Evolutionary conservation across 2,329 filamentous ascomycete genomes (phyloP).

Genomic region (Phoma sp.): DNA sequence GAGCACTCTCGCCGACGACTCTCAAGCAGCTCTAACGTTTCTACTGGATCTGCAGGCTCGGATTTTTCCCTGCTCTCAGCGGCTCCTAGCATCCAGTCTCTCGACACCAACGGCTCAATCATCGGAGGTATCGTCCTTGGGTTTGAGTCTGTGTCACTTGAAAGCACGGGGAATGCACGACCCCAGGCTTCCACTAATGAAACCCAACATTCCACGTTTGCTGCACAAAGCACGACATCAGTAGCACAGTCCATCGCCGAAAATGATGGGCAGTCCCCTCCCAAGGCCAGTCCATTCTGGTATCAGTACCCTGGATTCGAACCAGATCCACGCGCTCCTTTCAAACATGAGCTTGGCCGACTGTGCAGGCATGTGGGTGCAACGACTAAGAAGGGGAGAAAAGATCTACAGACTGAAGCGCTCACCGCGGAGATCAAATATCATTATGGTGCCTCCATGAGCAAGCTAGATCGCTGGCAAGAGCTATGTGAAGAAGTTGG

Average conservation of each 20-base stretch:
- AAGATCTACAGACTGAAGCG: slow-evolving; percentile 12
- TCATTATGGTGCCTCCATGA: slow-evolving; percentile 24
- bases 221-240: not conserved
- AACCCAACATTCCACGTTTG: not conserved
- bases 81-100: slow-evolving; percentile 22
- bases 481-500: slow-evolving; percentile 35
- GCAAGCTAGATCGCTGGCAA: slow-evolving; percentile 33
- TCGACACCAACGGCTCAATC: slow-evolving; percentile 20
- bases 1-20: slow-evolving; percentile 20
- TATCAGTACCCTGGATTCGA: slow-evolving; percentile 24
- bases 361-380: slow-evolving; percentile 20
- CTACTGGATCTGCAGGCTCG: slow-evolving; percentile 4
- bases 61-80: slow-evolving; percentile 27
- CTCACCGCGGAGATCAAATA: slow-evolving; percentile 31
- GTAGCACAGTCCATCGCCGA: not conserved
- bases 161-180: not conserved
- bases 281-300: slow-evolving; percentile 26
- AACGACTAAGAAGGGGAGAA: slow-evolving; percentile 1
- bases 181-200: not conserved
- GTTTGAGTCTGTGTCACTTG: slow-evolving; percentile 3
- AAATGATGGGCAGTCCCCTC: not conserved
- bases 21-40: slow-evolving; percentile 22
- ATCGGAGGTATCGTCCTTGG: slow-evolving; percentile 12
- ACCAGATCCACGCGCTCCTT: slow-evolving; percentile 21
- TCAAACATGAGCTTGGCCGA: slow-evolving; percentile 30